Conservation (phyloP, 2,329 filamentous ascomycete genomes). For the Lachnellula cervina region DNA sequence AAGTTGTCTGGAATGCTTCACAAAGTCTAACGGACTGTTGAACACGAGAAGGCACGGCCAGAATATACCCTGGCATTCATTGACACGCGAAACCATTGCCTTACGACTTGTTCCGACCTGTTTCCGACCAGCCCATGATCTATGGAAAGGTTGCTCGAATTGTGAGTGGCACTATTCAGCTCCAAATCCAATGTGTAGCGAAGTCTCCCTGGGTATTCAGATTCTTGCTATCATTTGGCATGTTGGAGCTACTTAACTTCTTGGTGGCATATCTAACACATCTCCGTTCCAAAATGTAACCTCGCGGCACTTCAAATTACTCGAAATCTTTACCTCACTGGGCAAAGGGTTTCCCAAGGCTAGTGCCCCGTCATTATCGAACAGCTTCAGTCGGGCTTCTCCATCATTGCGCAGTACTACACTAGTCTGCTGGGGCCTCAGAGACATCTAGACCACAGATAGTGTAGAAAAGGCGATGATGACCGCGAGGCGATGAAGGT, state of each 20-base stretch:
- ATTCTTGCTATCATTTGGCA: conserved; percentile 10
- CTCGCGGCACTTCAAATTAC: conserved; percentile 2
- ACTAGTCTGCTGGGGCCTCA: conserved; percentile 8
- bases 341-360: conserved; percentile 8
- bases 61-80: background rate
- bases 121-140: conserved; percentile 1
- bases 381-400: background rate
- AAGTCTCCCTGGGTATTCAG: conserved; percentile 4
- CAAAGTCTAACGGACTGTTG: background rate
- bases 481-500: conserved; percentile 2
- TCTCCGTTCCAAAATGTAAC: background rate
- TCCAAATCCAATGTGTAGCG: background rate
- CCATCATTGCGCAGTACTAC: conserved; percentile 9
- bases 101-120: conserved; percentile 5
- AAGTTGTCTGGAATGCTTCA: conserved; percentile 4
- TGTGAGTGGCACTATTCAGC: background rate
- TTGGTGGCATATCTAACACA: background rate
- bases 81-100: background rate
- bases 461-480: conserved; percentile 2
- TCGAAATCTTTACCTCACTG: conserved; percentile 1
- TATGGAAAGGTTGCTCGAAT: conserved; percentile 1
- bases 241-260: conserved; percentile 2
- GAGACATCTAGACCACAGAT: conserved; percentile 8
- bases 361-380: conserved; percentile 11
- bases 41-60: background rate